Base-by-base conservation (phyloP, 1,284 basidiomycete genomes). In the Ceratobasidium sp. region DNA sequence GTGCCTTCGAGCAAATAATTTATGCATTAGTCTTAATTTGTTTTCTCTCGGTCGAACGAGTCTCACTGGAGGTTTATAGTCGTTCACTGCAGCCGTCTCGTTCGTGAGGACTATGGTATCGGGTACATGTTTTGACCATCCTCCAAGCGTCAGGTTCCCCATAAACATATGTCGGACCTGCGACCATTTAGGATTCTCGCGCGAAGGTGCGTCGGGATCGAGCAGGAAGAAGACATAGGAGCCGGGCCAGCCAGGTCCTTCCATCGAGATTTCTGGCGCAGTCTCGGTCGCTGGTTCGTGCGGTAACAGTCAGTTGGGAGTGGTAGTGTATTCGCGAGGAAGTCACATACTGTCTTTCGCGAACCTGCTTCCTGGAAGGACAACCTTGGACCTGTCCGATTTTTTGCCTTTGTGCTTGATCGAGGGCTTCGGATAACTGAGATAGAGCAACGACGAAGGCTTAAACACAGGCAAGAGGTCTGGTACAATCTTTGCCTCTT, bases 181-280 rank as follows among this genome's bases (percentile, higher is more conserved):
- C 5, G 71, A n/a, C 71, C 71, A 75, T 53, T 75, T 75, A 9
- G 70, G 71, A n/a, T 64, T 33, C 13, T 58, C 58, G 42, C 40
- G 40, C 13, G 71, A 75, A 12, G 71, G 71, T 18, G 71, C 71
- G 71, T 75, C 71, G 40, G 71, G 71, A n/a, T 75, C 71, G 46
- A 75, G 71, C n/a, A 75, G 60, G 71, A 75, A 75, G 60, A 75
- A 75, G 10, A 75, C 71, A 40, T 75, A 75, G 26, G 71, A 42
- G 18, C 71, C 71, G 3, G 71, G 71, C 71, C 71, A 75, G n/a
- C 71, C 71, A 2, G 71, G 71, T 13, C 71, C 71, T 53, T 75
- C 71, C 26, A 75, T 18, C 7, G 71, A 75, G 23, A 75, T 75
- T 64, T 75, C 71, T 18, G 71, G 71, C 15, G 20, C 26, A 12